Evolutionary conservation across 441 rosid genomes (phyloP).

Genomic region (Populus tomentosa): DNA sequence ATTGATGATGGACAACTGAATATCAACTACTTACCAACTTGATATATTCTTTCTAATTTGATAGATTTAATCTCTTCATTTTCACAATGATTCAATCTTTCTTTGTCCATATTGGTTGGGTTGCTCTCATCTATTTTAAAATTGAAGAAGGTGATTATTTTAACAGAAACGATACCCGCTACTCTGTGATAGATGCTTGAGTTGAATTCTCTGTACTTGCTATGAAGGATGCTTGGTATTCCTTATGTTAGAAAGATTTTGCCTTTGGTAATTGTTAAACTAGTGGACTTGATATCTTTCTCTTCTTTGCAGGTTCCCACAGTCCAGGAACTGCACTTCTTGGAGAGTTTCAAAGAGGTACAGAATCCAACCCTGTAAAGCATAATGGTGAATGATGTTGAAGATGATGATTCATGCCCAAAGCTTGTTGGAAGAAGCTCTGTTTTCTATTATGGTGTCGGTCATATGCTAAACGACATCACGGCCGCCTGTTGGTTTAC

Average conservation of each 20-base stretch:
- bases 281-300: not conserved
- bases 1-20: not conserved
- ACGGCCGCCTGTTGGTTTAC: constrained; percentile 99
- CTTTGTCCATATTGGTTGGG: too few species aligned
- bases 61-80: not conserved
- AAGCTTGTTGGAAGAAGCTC: constrained; percentile 65
- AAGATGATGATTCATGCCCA: constrained; percentile 39
- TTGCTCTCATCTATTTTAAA: too few species aligned
- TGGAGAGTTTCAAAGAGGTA: constrained; percentile 1
- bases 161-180: not conserved
- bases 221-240: too few species aligned
- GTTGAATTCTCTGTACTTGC: not conserved
- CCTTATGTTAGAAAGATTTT: not conserved
- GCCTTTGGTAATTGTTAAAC: not conserved
- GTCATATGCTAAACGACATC: constrained; percentile 97
- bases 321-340: constrained; percentile 1
- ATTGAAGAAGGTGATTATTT: too few species aligned
- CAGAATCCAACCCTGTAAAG: constrained; percentile 8
- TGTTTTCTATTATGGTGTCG: constrained; percentile 78
- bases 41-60: not conserved
- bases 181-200: not conserved
- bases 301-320: constrained; percentile 12
- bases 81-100: too few species aligned
- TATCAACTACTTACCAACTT: not conserved
- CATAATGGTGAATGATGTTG: constrained; percentile 35